These are phyloP conservation scores for Asclepias syriaca DNA, from an alignment of 257 asterid species.

Conservation along the genomic window DNA sequence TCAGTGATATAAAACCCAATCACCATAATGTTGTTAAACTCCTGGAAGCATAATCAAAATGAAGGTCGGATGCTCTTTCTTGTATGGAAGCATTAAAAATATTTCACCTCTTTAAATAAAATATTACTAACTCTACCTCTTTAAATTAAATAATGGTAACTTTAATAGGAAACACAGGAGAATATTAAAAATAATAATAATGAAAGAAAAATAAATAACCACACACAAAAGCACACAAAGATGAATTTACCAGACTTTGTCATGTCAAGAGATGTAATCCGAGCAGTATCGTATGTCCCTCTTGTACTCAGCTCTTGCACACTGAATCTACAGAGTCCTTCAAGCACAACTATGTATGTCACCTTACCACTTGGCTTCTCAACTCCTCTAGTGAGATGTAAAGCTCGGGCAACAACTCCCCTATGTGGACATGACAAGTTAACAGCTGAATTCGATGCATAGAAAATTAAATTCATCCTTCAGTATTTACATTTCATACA, in stretches of 20 bases:
- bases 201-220: not conserved
- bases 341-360: conserved; percentile 92
- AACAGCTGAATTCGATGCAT: conserved; percentile 6
- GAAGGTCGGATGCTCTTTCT: not conserved
- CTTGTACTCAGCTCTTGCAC: conserved; percentile 96
- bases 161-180: not conserved
- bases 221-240: conserved; percentile 7
- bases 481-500: not conserved
- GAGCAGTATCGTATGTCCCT: conserved; percentile 94
- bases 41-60: not conserved
- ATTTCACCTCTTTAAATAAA: not conserved
- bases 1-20: conserved; percentile 1
- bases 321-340: conserved; percentile 91
- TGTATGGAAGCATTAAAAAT: not conserved
- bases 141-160: not conserved
- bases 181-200: not conserved
- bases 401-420: conserved; percentile 97
- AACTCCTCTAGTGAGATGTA: conserved; percentile 96
- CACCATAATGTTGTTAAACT: not conserved
- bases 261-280: conserved; percentile 89
- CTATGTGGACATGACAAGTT: conserved; percentile 26
- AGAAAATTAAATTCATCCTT: conserved; percentile 3
- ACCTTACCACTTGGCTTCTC: conserved; percentile 99
- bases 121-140: not conserved
- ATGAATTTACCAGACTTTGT: conserved; percentile 58